Conservation (phyloP, 805 yeast genomes). For the Pichia californica region DNA sequence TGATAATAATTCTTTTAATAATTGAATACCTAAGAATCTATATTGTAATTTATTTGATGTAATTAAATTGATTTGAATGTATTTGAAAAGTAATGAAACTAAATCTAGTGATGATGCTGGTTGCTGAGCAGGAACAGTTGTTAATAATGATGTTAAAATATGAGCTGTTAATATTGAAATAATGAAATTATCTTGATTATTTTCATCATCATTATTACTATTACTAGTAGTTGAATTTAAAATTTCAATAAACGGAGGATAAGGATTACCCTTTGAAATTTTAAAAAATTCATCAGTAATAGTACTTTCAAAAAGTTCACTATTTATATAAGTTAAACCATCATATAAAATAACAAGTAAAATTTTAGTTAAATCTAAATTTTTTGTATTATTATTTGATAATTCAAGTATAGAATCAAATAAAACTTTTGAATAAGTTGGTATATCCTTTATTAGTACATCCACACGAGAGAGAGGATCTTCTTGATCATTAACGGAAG, state of each 20-base stretch:
- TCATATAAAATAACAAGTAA: conserved; percentile 5
- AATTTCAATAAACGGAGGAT: conserved; percentile 44
- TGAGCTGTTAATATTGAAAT: conserved; percentile 50
- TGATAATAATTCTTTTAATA: conserved; percentile 54
- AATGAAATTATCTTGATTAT: conserved; percentile 33
- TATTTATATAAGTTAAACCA: conserved; percentile 6
- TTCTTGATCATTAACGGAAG: conserved; percentile 7
- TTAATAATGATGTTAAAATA: conserved; percentile 45
- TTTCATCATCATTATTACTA: conserved; percentile 33
- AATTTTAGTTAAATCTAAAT: conserved; percentile 3
- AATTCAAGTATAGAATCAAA: conserved; percentile 23
- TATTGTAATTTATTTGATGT: conserved; percentile 38
- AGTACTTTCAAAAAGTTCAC: not conserved
- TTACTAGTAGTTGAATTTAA: conserved; percentile 33
- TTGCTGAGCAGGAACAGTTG: conserved; percentile 17
- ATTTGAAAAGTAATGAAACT: conserved; percentile 24
- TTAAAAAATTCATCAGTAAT: conserved; percentile 1
- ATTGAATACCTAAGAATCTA: conserved; percentile 59
- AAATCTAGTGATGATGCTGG: too few relatives aligned
- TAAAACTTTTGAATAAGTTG: conserved; percentile 2
- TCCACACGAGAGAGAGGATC: conserved; percentile 2
- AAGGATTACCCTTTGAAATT: conserved; percentile 30
- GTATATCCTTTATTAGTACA: not conserved
- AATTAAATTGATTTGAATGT: conserved; percentile 24
- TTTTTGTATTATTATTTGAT: conserved; percentile 30